Evolutionary conservation across 441 rosid species (phyloP).

Genomic region (Corymbia citriodora): DNA sequence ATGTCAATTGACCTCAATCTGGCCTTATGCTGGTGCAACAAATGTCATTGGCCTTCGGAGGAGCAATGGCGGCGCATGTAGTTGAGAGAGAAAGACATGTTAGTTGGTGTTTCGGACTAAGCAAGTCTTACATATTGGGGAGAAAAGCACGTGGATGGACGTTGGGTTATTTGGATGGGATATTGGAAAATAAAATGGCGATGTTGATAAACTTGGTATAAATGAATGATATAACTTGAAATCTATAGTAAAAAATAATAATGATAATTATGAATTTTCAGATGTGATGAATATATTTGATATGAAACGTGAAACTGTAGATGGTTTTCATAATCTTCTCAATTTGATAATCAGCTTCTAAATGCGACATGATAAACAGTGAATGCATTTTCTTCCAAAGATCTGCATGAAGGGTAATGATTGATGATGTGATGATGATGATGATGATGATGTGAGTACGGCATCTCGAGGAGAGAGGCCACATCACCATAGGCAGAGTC

Average conservation of each 20-base stretch:
- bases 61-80: not conserved
- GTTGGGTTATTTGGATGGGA: not conserved
- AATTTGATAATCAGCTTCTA: not conserved
- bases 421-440: not conserved
- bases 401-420: not conserved
- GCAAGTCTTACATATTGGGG: not conserved
- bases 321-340: not conserved
- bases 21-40: not conserved
- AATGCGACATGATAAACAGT: not conserved
- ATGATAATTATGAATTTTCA: not conserved
- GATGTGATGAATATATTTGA: not conserved
- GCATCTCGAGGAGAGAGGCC: not conserved
- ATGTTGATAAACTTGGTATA: not conserved
- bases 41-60: not conserved
- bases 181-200: not conserved
- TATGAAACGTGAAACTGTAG: not conserved
- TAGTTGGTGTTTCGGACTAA: not conserved
- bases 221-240: not conserved
- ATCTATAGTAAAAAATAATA: not conserved
- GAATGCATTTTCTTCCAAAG: not conserved
- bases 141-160: not conserved
- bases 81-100: not conserved
- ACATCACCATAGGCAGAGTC: not conserved
- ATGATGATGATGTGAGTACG: not conserved
- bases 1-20: not conserved